These are phyloP conservation scores for Wolfiporia cocos DNA, from an alignment of 1,284 basidiomycete species.

Conservation along the genomic window DNA sequence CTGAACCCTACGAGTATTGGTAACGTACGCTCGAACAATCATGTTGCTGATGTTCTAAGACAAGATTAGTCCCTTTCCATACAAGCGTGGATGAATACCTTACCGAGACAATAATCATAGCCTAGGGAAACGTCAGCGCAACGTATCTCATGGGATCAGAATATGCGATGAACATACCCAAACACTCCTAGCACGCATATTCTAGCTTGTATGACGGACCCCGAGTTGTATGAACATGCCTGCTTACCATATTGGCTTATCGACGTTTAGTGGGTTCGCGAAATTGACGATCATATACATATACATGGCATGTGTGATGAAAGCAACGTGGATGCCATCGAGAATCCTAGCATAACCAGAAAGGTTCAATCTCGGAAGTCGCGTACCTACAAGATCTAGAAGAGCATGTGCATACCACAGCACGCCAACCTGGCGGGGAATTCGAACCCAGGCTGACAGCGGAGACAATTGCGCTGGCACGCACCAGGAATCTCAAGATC, in stretches of 20 bases:
- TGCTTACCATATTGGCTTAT: conserved; percentile 14
- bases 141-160: too few species aligned
- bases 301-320: conserved; percentile 17
- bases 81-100: background rate
- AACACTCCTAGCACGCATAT: conserved; percentile 11
- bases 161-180: conserved; percentile 13
- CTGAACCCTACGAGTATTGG: too few species aligned
- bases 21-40: conserved; percentile 17
- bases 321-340: conserved; percentile 14
- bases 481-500: conserved; percentile 3
- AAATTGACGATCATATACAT: conserved; percentile 18
- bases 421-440: conserved; percentile 6
- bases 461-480: too few species aligned
- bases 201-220: too few species aligned
- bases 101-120: conserved; percentile 19
- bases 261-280: conserved; percentile 11
- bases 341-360: conserved; percentile 11
- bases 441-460: too few species aligned
- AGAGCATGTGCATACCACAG: conserved; percentile 8
- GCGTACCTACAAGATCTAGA: background rate
- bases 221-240: too few species aligned
- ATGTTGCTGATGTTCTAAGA: conserved; percentile 17
- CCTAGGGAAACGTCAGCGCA: too few species aligned
- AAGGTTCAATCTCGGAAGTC: too few species aligned
- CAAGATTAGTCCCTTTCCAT: background rate